Base-by-base conservation (phyloP, 1,139 yeast species). In the Entelexis paramagnoliae region DNA sequence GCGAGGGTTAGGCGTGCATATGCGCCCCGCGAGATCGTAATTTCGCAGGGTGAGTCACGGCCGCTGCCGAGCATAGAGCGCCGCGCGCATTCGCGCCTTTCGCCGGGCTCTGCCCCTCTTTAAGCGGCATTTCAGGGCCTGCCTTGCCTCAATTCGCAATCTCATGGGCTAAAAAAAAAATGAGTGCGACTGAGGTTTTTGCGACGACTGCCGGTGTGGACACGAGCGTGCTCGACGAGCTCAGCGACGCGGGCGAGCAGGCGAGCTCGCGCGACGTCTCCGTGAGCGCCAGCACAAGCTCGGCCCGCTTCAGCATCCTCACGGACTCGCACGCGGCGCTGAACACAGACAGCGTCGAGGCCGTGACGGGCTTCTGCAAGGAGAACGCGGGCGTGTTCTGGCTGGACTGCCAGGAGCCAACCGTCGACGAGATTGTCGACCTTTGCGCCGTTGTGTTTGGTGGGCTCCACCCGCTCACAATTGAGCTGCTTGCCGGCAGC, bases 391-490 rank as follows among this genome's bases (percentile, higher is more conserved):
- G 39, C 32, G 24, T 32, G 14, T 5, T 30, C 32, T 46, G 49
- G 49, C 36, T 46, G 8, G 49, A 46, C 28, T 30, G 36, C 29
- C 45, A 46, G 35, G 17, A 24, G 2, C 39, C 45, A 4, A 3
- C 30, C 11, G 14, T 46, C 20, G 38, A 22, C 7, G 45, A 46
- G 5, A n/a, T 46, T 16, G 26, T 4, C 4, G 30, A n/a, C 10
- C n/a, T 46, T 9, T 46, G 49, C 16, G 9, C 29, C 2, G 30
- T 20, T 13, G 49, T 43, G 8, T 39, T 46, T n/a, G 44, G 49
- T 1, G 49, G 45, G 8, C 39, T 46, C 19, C 49, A 46, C n/a
- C 49, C 49, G 9, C 45, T 46, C 3, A 39, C 49, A 2, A 14
- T 40, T 2, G 49, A 46, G 36, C 29, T 40, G 5, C 26, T 46